phyloP scores from a whole-genome alignment of 495 filamentous ascomycete species.

The Tuber melanosporum region DNA sequence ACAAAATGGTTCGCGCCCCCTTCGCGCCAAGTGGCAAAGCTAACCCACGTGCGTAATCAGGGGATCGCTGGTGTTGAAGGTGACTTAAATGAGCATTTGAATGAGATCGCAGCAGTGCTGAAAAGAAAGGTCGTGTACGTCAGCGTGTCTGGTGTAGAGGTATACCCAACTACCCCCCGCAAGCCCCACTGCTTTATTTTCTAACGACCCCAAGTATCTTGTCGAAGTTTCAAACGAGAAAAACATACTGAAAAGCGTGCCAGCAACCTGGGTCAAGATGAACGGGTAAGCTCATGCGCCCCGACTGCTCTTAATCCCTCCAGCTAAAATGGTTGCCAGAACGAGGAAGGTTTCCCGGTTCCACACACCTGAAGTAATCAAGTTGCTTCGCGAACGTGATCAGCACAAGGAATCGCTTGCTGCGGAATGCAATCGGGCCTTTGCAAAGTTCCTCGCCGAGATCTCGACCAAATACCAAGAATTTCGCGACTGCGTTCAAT shows the following conservation, averaged over 20 bases:
- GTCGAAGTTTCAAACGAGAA: conserved; percentile 78
- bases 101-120: conserved; percentile 61
- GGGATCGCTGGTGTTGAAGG: conserved; percentile 86
- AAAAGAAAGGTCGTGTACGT: conserved; percentile 68
- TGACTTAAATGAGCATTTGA: conserved; percentile 70
- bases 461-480: conserved; percentile 78
- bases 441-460: conserved; percentile 57
- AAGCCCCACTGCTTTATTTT: neutral
- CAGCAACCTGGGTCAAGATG: conserved; percentile 89
- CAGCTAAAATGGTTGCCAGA: neutral
- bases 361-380: conserved; percentile 84
- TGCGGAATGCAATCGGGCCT: conserved; percentile 87
- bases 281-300: conserved; percentile 50
- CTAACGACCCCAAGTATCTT: conserved; percentile 53
- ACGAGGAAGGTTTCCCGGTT: conserved; percentile 91
- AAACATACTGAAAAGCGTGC: conserved; percentile 68
- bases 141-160: conserved; percentile 77
- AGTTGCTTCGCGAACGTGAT: conserved; percentile 78
- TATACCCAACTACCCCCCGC: neutral
- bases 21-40: neutral
- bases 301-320: neutral
- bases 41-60: conserved; percentile 10
- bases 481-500: conserved; percentile 78
- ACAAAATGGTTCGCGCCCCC: conserved; percentile 55
- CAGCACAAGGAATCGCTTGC: conserved; percentile 91